phyloP scores from a whole-genome alignment of 148 eudicot species.

The Chenopodium quinoa region DNA sequence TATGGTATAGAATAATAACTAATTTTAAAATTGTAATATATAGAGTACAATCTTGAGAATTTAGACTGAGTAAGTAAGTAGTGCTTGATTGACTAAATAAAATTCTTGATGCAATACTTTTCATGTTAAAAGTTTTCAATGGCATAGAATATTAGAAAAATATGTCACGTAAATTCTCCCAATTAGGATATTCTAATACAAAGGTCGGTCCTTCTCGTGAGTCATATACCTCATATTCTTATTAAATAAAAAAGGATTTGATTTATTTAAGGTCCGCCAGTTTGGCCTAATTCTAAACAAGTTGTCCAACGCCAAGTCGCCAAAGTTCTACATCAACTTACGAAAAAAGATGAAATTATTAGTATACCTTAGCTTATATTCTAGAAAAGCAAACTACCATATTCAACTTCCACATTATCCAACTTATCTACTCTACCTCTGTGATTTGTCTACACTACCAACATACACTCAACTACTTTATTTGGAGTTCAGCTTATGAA shows the following conservation, averaged over 20 bases:
- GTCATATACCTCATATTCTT: not conserved
- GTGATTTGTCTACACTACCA: not conserved
- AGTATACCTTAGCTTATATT: not conserved
- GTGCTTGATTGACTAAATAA: too few relatives aligned
- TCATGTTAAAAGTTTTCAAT: not conserved
- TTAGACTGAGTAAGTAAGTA: too few relatives aligned
- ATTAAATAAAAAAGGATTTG: not conserved
- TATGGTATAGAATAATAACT: too few relatives aligned
- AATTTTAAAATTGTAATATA: too few relatives aligned
- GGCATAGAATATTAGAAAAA: not conserved
- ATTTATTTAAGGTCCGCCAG: not conserved
- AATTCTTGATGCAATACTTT: too few relatives aligned
- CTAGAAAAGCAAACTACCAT: not conserved
- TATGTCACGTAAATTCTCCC: not conserved
- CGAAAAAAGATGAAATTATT: too few relatives aligned
- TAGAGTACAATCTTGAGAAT: too few relatives aligned
- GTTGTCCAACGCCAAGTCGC: not conserved
- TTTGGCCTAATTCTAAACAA: constrained; percentile 10
- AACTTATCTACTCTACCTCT: not conserved
- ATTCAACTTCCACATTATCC: not conserved
- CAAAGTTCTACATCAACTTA: too few relatives aligned
- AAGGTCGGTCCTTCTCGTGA: not conserved
- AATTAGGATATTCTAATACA: not conserved
- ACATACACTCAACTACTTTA: not conserved
- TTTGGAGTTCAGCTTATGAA: not conserved